These are phyloP conservation scores for Verticillium zaregamsianum DNA, from an alignment of 2,329 filamentous ascomycete species.

Conservation along the genomic window DNA sequence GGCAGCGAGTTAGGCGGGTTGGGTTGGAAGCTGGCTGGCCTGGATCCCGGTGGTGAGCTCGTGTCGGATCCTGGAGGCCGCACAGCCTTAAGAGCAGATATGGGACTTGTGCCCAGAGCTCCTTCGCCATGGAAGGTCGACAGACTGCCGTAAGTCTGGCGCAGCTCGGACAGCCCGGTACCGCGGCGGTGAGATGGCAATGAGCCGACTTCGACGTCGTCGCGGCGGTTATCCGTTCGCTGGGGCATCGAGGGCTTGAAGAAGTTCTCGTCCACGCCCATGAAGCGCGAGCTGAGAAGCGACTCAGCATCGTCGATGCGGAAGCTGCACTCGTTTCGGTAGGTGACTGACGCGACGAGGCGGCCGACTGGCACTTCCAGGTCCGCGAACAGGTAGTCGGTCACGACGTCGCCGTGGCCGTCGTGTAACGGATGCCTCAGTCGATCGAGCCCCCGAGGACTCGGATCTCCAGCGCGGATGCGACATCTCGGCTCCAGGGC, in stretches of 20 bases:
- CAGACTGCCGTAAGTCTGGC: slow-evolving; percentile 83
- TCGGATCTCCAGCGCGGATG: slow-evolving; percentile 60
- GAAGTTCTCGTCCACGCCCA: slow-evolving; percentile 84
- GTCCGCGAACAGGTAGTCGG: slow-evolving; percentile 75
- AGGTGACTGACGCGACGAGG: slow-evolving; percentile 75
- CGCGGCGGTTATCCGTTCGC: slow-evolving; percentile 37
- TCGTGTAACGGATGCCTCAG: slow-evolving; percentile 68
- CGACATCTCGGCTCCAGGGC: slow-evolving; percentile 75
- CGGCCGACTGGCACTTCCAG: slow-evolving; percentile 84
- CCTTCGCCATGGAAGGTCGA: slow-evolving; percentile 86
- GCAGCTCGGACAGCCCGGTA: slow-evolving; percentile 51
- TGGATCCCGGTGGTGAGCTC: slow-evolving; percentile 53
- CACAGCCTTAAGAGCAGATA: slow-evolving; percentile 74
- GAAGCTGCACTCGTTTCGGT: slow-evolving; percentile 86
- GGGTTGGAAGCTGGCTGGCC: slow-evolving; percentile 39
- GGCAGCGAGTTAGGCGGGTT: slow-evolving; percentile 50
- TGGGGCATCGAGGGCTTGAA: slow-evolving; percentile 74
- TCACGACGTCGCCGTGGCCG: slow-evolving; percentile 58
- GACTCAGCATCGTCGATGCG: slow-evolving; percentile 88
- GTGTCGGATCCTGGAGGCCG: slow-evolving; percentile 57
- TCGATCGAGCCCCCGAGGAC: slow-evolving; percentile 57
- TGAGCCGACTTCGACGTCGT: slow-evolving; percentile 61
- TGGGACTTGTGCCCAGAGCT: slow-evolving; percentile 74
- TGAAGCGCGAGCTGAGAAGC: slow-evolving; percentile 85
- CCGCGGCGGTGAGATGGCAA: slow-evolving; percentile 59